These are phyloP conservation scores for Pseudoneurospora amorphoporcata DNA, from an alignment of 495 filamentous ascomycete species.

Conservation along the genomic window DNA sequence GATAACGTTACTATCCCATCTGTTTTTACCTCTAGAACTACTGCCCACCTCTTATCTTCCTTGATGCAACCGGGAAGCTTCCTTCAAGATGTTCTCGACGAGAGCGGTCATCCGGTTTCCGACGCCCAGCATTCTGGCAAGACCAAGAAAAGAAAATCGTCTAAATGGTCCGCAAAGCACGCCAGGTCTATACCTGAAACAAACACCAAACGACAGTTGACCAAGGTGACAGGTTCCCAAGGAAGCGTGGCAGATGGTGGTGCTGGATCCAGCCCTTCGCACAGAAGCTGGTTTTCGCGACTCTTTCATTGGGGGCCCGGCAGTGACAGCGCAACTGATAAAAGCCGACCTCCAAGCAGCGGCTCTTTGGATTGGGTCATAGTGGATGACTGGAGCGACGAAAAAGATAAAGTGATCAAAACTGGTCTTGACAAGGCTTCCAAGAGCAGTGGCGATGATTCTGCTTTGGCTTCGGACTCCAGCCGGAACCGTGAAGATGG, in stretches of 20 bases:
- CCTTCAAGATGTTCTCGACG: conserved; percentile 44
- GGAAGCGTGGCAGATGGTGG: conserved; percentile 3
- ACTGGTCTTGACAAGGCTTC: conserved; percentile 21
- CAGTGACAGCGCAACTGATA: conserved; percentile 34
- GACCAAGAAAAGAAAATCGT: conserved; percentile 28
- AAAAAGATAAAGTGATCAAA: conserved; percentile 29
- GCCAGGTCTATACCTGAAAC: conserved; percentile 10
- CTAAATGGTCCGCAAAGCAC: conserved; percentile 16
- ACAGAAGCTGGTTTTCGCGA: conserved; percentile 44
- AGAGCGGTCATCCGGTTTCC: conserved; percentile 36
- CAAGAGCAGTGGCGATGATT: conserved; percentile 15
- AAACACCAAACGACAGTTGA: background rate
- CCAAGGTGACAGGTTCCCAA: conserved; percentile 3
- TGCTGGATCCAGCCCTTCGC: conserved; percentile 2
- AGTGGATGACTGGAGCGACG: conserved; percentile 58
- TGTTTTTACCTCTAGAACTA: conserved; percentile 89
- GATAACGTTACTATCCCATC: conserved; percentile 91
- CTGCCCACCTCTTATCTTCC: conserved; percentile 85
- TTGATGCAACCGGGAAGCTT: conserved; percentile 63
- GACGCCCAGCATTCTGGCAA: conserved; percentile 40
- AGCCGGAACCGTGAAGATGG: conserved; percentile 43
- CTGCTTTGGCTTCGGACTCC: conserved; percentile 6
- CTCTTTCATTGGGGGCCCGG: conserved; percentile 39
- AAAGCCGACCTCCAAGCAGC: conserved; percentile 66
- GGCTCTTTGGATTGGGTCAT: conserved; percentile 72